phyloP scores from a whole-genome alignment of 2,329 filamentous ascomycete species.

The Trichoderma oligosporum region DNA sequence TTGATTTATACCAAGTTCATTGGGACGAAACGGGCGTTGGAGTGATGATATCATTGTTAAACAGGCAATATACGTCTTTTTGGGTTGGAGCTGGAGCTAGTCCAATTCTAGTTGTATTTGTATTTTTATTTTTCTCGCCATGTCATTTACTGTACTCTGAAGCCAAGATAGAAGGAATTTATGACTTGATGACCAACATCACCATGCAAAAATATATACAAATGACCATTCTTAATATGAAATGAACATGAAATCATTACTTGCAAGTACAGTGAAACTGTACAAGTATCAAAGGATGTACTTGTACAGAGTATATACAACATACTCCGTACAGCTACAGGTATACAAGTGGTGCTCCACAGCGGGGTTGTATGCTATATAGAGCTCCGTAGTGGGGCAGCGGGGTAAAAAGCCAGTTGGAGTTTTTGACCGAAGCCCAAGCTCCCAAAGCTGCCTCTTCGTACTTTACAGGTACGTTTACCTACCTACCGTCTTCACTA shows the following conservation, averaged over 20 bases:
- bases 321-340: too few relatives aligned
- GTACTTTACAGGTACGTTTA: not conserved
- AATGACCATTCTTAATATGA: too few relatives aligned
- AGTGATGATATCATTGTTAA: not conserved
- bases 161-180: too few relatives aligned
- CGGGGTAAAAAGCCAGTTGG: conserved; percentile 8
- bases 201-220: too few relatives aligned
- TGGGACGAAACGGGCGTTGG: too few relatives aligned
- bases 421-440: not conserved
- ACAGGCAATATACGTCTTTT: not conserved
- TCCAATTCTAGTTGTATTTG: not conserved
- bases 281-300: too few relatives aligned
- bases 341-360: not conserved
- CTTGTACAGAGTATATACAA: too few relatives aligned
- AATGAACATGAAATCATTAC: too few relatives aligned
- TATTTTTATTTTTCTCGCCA: not conserved
- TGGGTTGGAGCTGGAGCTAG: not conserved
- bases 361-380: conserved; percentile 14
- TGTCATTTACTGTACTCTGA: too few relatives aligned
- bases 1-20: too few relatives aligned
- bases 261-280: not conserved
- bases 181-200: not conserved
- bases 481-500: not conserved
- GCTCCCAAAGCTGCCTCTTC: conserved; percentile 9
- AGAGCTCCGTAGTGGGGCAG: conserved; percentile 7